A percentile compares a stretch with the other conserved stretches of the same genome.
Evolutionary conservation across 2,329 filamentous ascomycete species (phyloP).

Genomic region (Endoconidiophora laricicola): DNA sequence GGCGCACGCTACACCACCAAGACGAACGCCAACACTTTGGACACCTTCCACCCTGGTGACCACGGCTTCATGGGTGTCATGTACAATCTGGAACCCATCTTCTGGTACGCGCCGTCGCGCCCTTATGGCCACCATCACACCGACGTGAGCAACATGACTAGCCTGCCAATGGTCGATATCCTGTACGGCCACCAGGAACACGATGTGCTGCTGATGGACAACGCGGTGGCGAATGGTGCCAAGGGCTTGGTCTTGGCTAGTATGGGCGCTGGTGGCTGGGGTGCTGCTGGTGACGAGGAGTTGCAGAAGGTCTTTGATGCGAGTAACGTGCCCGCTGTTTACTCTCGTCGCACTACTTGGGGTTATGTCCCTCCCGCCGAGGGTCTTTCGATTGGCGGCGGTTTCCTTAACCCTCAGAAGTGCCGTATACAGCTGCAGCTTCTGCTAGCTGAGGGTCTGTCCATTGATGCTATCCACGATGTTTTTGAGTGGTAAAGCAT

Average conservation of each 20-base stretch:
- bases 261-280: constrained; percentile 36
- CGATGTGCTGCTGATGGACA: constrained; percentile 28
- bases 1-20: constrained; percentile 42
- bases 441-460: constrained; percentile 19
- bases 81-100: constrained; percentile 39
- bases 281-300: constrained; percentile 24
- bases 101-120: constrained; percentile 37
- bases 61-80: constrained; percentile 40
- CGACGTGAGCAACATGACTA: constrained; percentile 19
- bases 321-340: constrained; percentile 32
- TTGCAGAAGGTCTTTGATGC: constrained; percentile 23
- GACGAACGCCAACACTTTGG: constrained; percentile 44
- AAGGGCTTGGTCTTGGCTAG: constrained; percentile 39
- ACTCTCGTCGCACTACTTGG: constrained; percentile 33
- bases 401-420: constrained; percentile 39
- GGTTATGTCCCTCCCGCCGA: constrained; percentile 30
- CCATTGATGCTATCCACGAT: constrained; percentile 5
- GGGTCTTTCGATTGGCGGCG: constrained; percentile 27
- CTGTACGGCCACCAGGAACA: constrained; percentile 39
- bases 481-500: constrained; percentile 8
- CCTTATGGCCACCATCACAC: constrained; percentile 31
- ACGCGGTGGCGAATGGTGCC: constrained; percentile 32
- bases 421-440: constrained; percentile 34
- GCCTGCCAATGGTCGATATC: constrained; percentile 38
- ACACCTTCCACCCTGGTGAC: constrained; percentile 44